A percentile compares a stretch with the other conserved stretches of the same genome.
Evolutionary conservation across 352 stramenopile genomes (phyloP).

Genomic region (Pythium phragmitis): DNA sequence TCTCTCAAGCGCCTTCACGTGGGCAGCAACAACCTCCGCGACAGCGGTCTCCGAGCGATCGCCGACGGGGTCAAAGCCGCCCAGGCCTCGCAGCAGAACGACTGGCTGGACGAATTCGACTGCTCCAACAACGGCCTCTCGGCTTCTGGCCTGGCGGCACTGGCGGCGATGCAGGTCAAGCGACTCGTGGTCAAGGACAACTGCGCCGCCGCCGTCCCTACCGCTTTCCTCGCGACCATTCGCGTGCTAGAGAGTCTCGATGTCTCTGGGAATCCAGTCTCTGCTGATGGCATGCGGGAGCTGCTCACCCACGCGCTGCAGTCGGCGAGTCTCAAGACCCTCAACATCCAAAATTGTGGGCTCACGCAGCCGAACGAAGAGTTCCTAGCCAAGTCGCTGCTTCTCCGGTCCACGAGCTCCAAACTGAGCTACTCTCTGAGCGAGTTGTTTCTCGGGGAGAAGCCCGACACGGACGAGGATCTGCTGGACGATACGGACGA

Average conservation of each 20-base stretch:
- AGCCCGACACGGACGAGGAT: constrained; percentile 9
- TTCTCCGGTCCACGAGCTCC: constrained; percentile 7
- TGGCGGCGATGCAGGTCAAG: constrained; percentile 29
- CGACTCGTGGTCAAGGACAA: constrained; percentile 35
- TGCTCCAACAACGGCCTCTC: constrained; percentile 51
- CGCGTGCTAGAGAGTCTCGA: constrained; percentile 30
- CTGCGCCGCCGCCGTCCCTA: constrained; percentile 31
- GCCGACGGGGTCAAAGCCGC: constrained; percentile 34
- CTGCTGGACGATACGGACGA: constrained; percentile 18
- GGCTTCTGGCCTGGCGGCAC: constrained; percentile 28
- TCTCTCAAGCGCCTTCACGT: constrained; percentile 37
- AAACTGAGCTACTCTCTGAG: constrained; percentile 9
- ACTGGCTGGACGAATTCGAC: constrained; percentile 39
- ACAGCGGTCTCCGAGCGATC: constrained; percentile 50
- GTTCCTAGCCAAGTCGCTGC: constrained; percentile 15
- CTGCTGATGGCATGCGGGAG: constrained; percentile 36
- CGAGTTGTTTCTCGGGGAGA: constrained; percentile 12
- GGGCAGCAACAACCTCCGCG: constrained; percentile 52
- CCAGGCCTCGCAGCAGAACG: background rate
- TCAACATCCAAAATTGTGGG: constrained; percentile 38
- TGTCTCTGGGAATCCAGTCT: constrained; percentile 37
- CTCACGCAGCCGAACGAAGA: constrained; percentile 25
- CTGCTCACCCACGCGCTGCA: constrained; percentile 23
- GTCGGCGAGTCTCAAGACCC: constrained; percentile 15
- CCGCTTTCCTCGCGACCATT: constrained; percentile 30